phyloP scores from a whole-genome alignment of 371 early-diverging fungal genomes.

The Blastocladiella emersonii region DNA sequence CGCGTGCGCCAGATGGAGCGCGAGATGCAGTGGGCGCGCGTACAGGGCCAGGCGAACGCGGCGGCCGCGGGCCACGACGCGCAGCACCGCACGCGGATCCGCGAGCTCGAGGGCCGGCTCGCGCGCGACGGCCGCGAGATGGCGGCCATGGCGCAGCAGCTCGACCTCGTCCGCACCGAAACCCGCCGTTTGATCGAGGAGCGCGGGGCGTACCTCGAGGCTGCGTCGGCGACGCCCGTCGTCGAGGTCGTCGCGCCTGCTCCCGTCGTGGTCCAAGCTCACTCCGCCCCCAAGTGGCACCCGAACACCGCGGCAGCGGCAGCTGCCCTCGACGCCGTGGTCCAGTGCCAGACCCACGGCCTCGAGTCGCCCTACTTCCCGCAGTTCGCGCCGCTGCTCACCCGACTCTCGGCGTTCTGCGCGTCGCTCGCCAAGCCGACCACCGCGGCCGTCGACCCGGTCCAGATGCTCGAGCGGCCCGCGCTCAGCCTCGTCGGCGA shows the following conservation, averaged over 20 bases:
- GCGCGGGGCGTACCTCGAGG: background rate
- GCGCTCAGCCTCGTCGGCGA: no score
- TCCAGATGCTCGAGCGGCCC: no score
- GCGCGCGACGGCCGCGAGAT: background rate
- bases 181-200: background rate
- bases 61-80: background rate
- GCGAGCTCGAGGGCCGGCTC: background rate
- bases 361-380: no score
- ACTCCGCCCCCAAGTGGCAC: background rate
- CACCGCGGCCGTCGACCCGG: no score
- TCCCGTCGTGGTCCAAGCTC: no score
- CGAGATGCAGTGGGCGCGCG: background rate
- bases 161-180: background rate
- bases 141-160: background rate
- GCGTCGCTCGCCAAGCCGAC: no score
- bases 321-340: no score
- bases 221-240: background rate
- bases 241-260: background rate
- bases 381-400: no score
- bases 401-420: no score
- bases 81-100: background rate
- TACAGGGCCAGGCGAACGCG: background rate
- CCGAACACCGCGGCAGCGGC: background rate
- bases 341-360: no score
- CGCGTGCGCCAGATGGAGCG: background rate